phyloP scores from a whole-genome alignment of 1,139 yeast genomes.

The Saccharomyces hybrid region DNA sequence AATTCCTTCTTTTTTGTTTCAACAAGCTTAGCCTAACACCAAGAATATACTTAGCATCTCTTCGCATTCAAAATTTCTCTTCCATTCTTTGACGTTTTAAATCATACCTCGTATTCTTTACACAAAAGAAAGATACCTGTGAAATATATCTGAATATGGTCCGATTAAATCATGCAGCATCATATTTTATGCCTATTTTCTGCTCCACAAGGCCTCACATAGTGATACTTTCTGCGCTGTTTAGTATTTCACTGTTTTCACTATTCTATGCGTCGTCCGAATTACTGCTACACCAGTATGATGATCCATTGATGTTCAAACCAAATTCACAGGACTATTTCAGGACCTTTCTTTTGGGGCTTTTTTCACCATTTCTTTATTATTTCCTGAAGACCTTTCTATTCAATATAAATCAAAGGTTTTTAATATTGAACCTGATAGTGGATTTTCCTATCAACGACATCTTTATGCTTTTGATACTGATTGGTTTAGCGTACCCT shows the following conservation, averaged over 20 bases:
- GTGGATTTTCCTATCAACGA: slow-evolving; percentile 29
- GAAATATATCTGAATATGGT: slow-evolving; percentile 16
- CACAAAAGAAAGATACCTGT: not conserved
- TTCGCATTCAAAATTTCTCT: not conserved
- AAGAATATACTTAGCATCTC: not conserved
- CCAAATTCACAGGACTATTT: slow-evolving; percentile 34
- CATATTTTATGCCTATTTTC: slow-evolving; percentile 30
- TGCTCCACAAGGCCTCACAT: slow-evolving; percentile 27
- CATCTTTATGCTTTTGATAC: slow-evolving; percentile 27
- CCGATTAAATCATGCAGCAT: slow-evolving; percentile 28
- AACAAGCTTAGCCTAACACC: not conserved
- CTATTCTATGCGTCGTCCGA: slow-evolving; percentile 19
- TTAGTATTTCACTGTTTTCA: slow-evolving; percentile 13
- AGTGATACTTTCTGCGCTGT: slow-evolving; percentile 14
- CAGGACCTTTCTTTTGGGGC: slow-evolving; percentile 29
- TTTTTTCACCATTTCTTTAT: slow-evolving; percentile 29
- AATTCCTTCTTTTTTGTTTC: not conserved
- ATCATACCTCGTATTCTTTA: not conserved
- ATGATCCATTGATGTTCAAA: slow-evolving; percentile 26
- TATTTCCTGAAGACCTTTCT: slow-evolving; percentile 26
- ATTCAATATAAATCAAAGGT: slow-evolving; percentile 17
- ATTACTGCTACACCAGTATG: slow-evolving; percentile 20
- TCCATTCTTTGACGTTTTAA: not conserved
- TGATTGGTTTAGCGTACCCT: slow-evolving; percentile 32
- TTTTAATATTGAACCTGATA: slow-evolving; percentile 19